Evolutionary conservation across 495 filamentous ascomycete genomes (phyloP).

Genomic region (Trichoderma parareesei): DNA sequence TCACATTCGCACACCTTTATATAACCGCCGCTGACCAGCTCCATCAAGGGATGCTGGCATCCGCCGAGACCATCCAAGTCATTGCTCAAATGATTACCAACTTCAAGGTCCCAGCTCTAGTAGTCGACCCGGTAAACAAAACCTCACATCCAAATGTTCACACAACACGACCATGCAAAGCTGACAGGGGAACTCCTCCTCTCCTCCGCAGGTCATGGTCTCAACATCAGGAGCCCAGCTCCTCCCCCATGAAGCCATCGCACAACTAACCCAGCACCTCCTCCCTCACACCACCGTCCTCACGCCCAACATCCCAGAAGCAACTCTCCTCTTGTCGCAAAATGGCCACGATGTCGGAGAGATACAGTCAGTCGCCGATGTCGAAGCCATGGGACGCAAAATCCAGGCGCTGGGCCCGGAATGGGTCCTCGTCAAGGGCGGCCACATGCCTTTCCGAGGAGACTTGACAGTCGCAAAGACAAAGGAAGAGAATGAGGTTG

Average conservation of each 20-base stretch:
- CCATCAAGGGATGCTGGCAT: conserved; percentile 76
- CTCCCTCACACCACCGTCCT: conserved; percentile 73
- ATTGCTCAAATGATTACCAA: conserved; percentile 59
- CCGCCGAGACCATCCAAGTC: conserved; percentile 63
- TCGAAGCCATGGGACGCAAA: conserved; percentile 59
- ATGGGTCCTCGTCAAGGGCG: conserved; percentile 84
- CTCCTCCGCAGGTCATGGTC: conserved; percentile 69
- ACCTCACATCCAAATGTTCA: too few relatives aligned
- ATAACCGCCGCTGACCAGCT: background rate
- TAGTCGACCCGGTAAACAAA: conserved; percentile 71
- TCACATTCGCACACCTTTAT: background rate
- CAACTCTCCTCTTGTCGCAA: conserved; percentile 59
- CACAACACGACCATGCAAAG: background rate
- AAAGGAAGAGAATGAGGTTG: conserved; percentile 49
- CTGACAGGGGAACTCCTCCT: conserved; percentile 7
- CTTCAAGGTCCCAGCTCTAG: conserved; percentile 52
- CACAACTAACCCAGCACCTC: conserved; percentile 53
- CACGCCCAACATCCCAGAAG: conserved; percentile 92
- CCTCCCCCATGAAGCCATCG: conserved; percentile 60
- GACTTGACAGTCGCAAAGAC: conserved; percentile 45
- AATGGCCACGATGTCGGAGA: conserved; percentile 41
- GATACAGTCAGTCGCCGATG: conserved; percentile 46
- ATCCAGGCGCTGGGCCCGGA: conserved; percentile 62
- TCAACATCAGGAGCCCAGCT: conserved; percentile 76
- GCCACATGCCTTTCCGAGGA: conserved; percentile 72